Base-by-base conservation (phyloP, 768 basidiomycete genomes). In the Fistulinella prunicolor region DNA sequence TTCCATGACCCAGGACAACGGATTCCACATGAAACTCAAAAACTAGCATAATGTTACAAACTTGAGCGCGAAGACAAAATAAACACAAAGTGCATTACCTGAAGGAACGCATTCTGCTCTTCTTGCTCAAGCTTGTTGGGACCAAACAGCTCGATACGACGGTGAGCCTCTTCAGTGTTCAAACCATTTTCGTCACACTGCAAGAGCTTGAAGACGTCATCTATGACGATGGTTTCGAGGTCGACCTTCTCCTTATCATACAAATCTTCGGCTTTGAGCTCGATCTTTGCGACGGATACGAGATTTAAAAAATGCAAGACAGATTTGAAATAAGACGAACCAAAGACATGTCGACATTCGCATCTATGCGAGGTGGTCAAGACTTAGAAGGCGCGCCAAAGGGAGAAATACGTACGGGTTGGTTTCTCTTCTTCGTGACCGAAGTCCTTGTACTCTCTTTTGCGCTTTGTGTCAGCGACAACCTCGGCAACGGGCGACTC, bases 191-290 rank as follows among this genome's bases (percentile, higher is more conserved):
- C 86, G 57, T 80, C 78, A 67, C 91, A 94, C 69, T 97, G 93
- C 42, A 98, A 85, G 42, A 98, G 86, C 52, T 86, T 90, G 79
- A 96, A 93, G 67, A 97, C 94, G 62, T 97, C 95, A 58, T 93
- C 92, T 67, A 98, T 88, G 55, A 91, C 86, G 59, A 98, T 86
- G 19, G 93, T 94, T 77, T 97, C 95, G 50, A 98, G 78, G 71
- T 98, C 95, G 71, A 98, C 95, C 76, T 98, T 98, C 73, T 98
- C 95, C 75, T 95, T 95, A 72, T 96, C 94, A 68, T 96, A 97
- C 42, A 94, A 72, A 68, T 94, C 92, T 70, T 94, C 92, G 4
- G 91, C 90, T 68, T 85, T 92, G 59, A 94, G 79, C 70, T 93
- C 87, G 51, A 94, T 94, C 81, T 76, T 36, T 8, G 13, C 8